Conservation (phyloP, 352 stramenopile species). For the Phytophthora sansomeana region DNA sequence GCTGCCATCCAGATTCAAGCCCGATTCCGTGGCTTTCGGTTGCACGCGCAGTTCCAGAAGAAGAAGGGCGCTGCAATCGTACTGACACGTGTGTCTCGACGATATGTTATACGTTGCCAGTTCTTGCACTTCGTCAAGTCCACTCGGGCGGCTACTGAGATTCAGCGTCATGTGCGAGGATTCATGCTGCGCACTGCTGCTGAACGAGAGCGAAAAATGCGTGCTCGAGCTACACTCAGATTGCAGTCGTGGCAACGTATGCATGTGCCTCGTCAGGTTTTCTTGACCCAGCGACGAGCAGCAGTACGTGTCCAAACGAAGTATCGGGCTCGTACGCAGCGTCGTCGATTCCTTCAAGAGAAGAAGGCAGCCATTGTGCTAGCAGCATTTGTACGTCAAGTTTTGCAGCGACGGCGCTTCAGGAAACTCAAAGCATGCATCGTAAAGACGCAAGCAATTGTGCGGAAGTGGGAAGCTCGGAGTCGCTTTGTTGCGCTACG, state of each 20-base stretch:
- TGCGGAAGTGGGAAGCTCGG: conserved; percentile 54
- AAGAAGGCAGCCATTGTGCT: conserved; percentile 70
- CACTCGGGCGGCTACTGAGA: conserved; percentile 42
- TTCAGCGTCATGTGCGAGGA: conserved; percentile 58
- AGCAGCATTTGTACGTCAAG: conserved; percentile 72
- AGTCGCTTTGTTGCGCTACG: conserved; percentile 40
- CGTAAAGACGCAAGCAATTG: conserved; percentile 70
- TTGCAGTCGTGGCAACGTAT: conserved; percentile 76
- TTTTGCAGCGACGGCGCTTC: conserved; percentile 72
- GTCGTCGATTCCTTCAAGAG: conserved; percentile 53
- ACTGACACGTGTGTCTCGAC: conserved; percentile 44
- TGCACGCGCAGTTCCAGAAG: conserved; percentile 36
- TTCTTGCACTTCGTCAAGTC: conserved; percentile 47
- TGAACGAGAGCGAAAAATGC: conserved; percentile 65
- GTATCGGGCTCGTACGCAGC: conserved; percentile 49
- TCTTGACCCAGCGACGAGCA: conserved; percentile 33
- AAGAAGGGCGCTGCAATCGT: conserved; percentile 43
- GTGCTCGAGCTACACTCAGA: conserved; percentile 40
- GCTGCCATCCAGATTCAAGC: conserved; percentile 46
- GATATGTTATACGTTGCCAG: conserved; percentile 55
- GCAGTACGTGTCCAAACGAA: conserved; percentile 56
- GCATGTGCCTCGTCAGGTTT: conserved; percentile 42
- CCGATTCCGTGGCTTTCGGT: conserved; percentile 38
- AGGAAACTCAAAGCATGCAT: conserved; percentile 66
- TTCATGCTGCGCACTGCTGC: conserved; percentile 71